Evolutionary conservation across 148 eudicot species (phyloP).

Genomic region (Vaccinium macrocarpon): DNA sequence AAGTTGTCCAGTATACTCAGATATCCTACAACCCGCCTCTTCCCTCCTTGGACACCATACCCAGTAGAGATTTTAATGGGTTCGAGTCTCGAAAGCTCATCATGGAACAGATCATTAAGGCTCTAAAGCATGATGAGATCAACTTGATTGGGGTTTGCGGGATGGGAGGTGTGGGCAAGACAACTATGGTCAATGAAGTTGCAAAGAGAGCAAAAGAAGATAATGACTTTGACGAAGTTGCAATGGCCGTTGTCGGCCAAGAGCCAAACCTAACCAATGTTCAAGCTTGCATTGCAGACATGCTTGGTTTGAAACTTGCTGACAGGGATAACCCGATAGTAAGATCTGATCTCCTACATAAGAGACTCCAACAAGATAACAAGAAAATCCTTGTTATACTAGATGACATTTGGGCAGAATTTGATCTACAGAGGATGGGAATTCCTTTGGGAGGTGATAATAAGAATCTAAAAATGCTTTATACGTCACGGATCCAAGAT

Average conservation of each 20-base stretch:
- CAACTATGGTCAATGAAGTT: neutral
- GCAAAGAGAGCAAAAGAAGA: neutral
- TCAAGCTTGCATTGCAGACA: neutral
- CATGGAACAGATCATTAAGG: neutral
- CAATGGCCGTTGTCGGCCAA: neutral
- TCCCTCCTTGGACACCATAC: neutral
- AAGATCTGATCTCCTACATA: constrained; percentile 29
- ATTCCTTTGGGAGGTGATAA: constrained; percentile 24
- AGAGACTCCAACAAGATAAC: constrained; percentile 25
- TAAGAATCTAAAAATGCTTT: constrained; percentile 25
- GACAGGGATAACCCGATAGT: neutral
- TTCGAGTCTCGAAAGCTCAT: neutral
- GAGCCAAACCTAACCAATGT: neutral
- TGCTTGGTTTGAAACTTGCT: neutral
- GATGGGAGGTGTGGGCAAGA: neutral
- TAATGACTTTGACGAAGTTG: neutral
- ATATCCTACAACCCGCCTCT: neutral
- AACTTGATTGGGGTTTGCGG: neutral
- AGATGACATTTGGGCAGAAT: constrained; percentile 41
- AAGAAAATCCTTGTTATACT: constrained; percentile 30
- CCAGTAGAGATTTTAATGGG: neutral
- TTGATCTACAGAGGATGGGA: constrained; percentile 34
- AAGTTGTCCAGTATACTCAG: rapidly evolving
- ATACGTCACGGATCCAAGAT: constrained; percentile 26
- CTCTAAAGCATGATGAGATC: neutral